Percentiles rank a stretch among this genome's conserved stretches.
phyloP scores from a whole-genome alignment of 495 filamentous ascomycete genomes.

The Lasiosphaeriaceae sp. region DNA sequence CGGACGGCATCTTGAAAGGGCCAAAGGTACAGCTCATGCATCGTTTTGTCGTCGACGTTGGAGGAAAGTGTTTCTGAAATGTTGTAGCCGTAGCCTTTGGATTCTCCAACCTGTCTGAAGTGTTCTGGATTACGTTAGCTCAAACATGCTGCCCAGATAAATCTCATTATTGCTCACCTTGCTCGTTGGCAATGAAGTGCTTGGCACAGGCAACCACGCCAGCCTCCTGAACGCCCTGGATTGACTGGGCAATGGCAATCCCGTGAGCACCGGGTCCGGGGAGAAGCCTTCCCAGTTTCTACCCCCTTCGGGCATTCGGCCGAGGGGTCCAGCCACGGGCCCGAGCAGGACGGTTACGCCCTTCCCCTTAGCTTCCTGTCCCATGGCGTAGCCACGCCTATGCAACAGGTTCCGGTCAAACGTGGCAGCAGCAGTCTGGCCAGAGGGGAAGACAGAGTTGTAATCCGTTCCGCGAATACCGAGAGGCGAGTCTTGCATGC shows the following conservation, averaged over 20 bases:
- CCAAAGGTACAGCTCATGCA: conserved; percentile 96
- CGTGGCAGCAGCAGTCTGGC: conserved; percentile 77
- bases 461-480: conserved; percentile 76
- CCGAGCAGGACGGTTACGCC: conserved; percentile 84
- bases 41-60: conserved; percentile 88
- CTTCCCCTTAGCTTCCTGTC: conserved; percentile 73
- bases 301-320: conserved; percentile 71
- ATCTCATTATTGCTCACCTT: conserved; percentile 28
- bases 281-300: conserved; percentile 86
- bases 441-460: conserved; percentile 75
- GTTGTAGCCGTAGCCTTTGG: conserved; percentile 57
- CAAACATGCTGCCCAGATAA: no score
- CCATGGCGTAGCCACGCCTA: conserved; percentile 73
- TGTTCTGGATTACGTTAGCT: conserved; percentile 54
- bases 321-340: conserved; percentile 84
- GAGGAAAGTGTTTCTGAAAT: conserved; percentile 64
- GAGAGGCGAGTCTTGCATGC: conserved; percentile 86
- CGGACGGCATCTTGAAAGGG: conserved; percentile 41
- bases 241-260: conserved; percentile 67
- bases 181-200: conserved; percentile 72
- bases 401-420: conserved; percentile 70
- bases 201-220: conserved; percentile 81
- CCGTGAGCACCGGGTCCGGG: conserved; percentile 74
- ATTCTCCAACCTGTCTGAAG: conserved; percentile 73
- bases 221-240: conserved; percentile 78